Conservation (phyloP, 2,329 filamentous ascomycete species). For the Ambrosiella xylebori region DNA sequence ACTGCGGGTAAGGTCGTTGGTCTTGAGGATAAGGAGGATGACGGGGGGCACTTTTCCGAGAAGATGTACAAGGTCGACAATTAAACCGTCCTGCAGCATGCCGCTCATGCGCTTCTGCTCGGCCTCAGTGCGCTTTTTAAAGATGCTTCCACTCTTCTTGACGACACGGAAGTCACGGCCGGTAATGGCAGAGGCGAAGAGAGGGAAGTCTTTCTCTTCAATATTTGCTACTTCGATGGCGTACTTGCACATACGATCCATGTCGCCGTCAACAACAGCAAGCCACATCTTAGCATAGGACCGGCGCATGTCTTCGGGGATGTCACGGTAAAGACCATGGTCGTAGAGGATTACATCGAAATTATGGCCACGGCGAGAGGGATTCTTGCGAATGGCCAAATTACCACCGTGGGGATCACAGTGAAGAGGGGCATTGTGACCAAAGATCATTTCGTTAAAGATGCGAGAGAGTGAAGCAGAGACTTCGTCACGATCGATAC, state of each 20-base stretch:
- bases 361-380: conserved; percentile 43
- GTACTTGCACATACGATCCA: conserved; percentile 72
- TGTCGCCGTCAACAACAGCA: conserved; percentile 79
- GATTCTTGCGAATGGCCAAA: conserved; percentile 73
- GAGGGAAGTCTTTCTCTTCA: conserved; percentile 73
- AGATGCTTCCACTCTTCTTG: conserved; percentile 38
- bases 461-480: conserved; percentile 77
- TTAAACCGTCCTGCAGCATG: conserved; percentile 70
- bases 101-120: conserved; percentile 80
- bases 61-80: conserved; percentile 75
- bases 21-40: conserved; percentile 90
- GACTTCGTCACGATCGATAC: conserved; percentile 88
- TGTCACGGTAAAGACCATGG: conserved; percentile 89
- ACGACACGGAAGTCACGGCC: conserved; percentile 69
- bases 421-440: conserved; percentile 70
- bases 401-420: conserved; percentile 97
- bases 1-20: conserved; percentile 86
- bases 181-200: conserved; percentile 93
- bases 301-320: conserved; percentile 58
- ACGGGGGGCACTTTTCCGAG: conserved; percentile 79
- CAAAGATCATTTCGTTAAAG: conserved; percentile 99
- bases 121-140: conserved; percentile 43
- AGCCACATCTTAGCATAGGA: conserved; percentile 97
- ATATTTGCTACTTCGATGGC: conserved; percentile 79
- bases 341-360: conserved; percentile 96